phyloP scores from a whole-genome alignment of 371 early-diverging fungal species.

The Funneliformis caledonium region DNA sequence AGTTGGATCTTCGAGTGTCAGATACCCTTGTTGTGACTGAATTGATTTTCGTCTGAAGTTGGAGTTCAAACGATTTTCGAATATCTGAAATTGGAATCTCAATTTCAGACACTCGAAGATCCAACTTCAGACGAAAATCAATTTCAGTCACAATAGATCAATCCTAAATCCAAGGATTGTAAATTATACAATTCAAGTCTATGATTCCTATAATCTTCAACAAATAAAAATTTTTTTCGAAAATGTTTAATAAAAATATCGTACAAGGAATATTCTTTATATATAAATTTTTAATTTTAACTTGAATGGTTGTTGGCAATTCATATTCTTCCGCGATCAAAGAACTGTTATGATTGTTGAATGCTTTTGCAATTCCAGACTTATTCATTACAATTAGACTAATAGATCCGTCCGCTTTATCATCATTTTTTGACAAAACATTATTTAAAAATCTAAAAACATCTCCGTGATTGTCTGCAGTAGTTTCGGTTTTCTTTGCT shows the following conservation, averaged over 20 bases:
- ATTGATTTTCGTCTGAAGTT: too few relatives aligned
- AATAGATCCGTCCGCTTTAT: not conserved
- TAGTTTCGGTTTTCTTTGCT: not conserved
- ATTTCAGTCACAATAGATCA: too few relatives aligned
- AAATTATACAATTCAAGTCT: constrained; percentile 3
- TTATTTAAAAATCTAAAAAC: not conserved
- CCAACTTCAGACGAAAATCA: too few relatives aligned
- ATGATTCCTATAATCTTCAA: not conserved
- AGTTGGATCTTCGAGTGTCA: too few relatives aligned
- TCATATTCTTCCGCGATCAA: not conserved
- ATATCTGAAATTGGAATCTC: too few relatives aligned
- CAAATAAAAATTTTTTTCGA: constrained; percentile 11
- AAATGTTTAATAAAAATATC: not conserved
- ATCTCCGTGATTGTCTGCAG: not conserved
- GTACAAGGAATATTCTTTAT: not conserved
- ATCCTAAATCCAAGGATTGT: not conserved
- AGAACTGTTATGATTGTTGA: not conserved
- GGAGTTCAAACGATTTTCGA: too few relatives aligned
- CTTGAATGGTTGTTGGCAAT: not conserved
- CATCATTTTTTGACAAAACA: not conserved
- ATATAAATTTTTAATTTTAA: not conserved
- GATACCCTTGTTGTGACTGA: too few relatives aligned
- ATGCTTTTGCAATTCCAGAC: not conserved
- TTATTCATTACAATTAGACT: not conserved
- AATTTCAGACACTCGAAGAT: too few relatives aligned